Evolutionary conservation across 495 filamentous ascomycete genomes (phyloP).

Genomic region (Penicillium malachiteum): DNA sequence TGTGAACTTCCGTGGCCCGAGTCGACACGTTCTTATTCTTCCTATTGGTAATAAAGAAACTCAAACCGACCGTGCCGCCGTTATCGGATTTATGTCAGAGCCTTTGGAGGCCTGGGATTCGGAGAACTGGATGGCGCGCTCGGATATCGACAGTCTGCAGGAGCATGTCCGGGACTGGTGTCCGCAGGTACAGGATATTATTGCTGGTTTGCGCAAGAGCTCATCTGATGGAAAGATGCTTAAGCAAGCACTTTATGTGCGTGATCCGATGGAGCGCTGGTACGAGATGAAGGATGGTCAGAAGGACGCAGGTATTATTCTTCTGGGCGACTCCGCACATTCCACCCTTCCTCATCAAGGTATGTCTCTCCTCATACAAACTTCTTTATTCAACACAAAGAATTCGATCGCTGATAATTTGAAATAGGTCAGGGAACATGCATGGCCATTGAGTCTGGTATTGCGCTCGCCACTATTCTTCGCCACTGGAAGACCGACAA

Average conservation of each 20-base stretch:
- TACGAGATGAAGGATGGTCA: slow-evolving; percentile 27
- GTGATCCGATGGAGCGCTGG: slow-evolving; percentile 24
- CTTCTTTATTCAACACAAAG: not conserved
- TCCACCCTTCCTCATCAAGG: slow-evolving; percentile 35
- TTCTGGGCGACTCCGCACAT: slow-evolving; percentile 32
- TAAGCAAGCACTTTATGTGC: slow-evolving; percentile 32
- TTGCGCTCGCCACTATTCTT: slow-evolving; percentile 29
- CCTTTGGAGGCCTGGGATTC: slow-evolving; percentile 30
- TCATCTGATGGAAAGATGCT: slow-evolving; percentile 28
- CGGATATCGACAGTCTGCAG: slow-evolving; percentile 29
- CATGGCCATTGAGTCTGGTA: slow-evolving; percentile 34
- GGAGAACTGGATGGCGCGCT: slow-evolving; percentile 36
- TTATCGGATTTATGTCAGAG: slow-evolving; percentile 36
- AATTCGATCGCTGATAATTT: slow-evolving; percentile 2
- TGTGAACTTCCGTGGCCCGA: slow-evolving; percentile 34
- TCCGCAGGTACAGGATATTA: slow-evolving; percentile 30
- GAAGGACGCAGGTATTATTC: slow-evolving; percentile 26
- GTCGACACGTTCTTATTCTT: slow-evolving; percentile 25
- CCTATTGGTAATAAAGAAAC: slow-evolving; percentile 30
- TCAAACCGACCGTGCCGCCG: slow-evolving; percentile 24
- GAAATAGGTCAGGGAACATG: slow-evolving; percentile 29
- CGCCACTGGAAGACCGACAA: slow-evolving; percentile 28
- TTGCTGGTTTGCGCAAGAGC: slow-evolving; percentile 25
- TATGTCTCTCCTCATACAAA: slow-evolving; percentile 16
- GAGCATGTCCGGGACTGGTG: slow-evolving; percentile 35